Conservation (phyloP, 2,329 filamentous ascomycete genomes). For the Cladosporium colombiae region DNA sequence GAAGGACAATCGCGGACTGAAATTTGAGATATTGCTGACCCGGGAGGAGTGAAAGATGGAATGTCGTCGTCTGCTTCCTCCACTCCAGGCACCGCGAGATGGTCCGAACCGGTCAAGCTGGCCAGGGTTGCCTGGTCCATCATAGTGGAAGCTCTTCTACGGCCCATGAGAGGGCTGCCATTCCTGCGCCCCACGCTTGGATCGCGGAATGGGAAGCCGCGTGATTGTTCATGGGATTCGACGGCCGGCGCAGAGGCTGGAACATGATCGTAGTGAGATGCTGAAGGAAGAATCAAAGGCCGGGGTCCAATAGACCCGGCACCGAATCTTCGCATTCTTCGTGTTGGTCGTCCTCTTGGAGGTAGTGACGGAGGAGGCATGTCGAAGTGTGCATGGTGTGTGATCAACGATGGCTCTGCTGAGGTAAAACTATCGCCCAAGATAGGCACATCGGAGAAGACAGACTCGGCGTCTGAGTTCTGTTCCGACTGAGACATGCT, state of each 20-base stretch:
- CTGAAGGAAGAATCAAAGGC: constrained; percentile 38
- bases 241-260: constrained; percentile 32
- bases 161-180: constrained; percentile 9
- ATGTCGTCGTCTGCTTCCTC: background rate
- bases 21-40: background rate
- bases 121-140: constrained; percentile 12
- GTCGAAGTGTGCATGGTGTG: constrained; percentile 19
- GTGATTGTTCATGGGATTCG: constrained; percentile 28
- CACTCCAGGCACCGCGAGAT: background rate
- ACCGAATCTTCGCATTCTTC: constrained; percentile 40
- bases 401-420: background rate
- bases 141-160: constrained; percentile 18
- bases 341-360: constrained; percentile 26
- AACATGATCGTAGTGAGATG: constrained; percentile 31
- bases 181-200: background rate
- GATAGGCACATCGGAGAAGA: constrained; percentile 24
- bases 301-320: constrained; percentile 37
- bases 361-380: constrained; percentile 20
- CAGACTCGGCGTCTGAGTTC: constrained; percentile 25
- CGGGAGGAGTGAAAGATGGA: background rate
- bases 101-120: background rate
- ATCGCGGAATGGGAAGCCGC: constrained; percentile 20
- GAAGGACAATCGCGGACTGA: constrained; percentile 8
- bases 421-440: constrained; percentile 26
- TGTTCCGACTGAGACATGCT: constrained; percentile 22